Evolutionary conservation across 495 filamentous ascomycete species (phyloP).

Genomic region (Melanomma pulvis-pyrius): DNA sequence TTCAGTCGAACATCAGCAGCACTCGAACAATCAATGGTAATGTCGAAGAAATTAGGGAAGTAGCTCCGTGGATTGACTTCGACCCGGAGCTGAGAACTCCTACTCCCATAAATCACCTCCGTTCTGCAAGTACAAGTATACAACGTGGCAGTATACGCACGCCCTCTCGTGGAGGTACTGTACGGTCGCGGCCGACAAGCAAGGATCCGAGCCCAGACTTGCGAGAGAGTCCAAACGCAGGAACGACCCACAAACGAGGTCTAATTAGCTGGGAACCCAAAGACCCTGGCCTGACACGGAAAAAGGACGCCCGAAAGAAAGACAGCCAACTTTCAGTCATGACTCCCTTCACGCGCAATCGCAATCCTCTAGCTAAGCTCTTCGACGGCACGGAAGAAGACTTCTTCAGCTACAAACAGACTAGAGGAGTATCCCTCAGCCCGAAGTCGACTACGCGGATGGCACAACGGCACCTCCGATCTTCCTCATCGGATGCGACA

Average conservation of each 20-base stretch:
- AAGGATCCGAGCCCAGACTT: not conserved
- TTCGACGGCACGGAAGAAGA: slow-evolving; percentile 17
- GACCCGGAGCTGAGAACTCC: not conserved
- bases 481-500: not conserved
- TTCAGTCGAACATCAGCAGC: not conserved
- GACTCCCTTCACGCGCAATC: not conserved
- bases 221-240: not conserved
- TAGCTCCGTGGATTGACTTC: slow-evolving; percentile 26
- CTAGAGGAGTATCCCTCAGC: not conserved
- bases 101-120: not conserved
- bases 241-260: not conserved
- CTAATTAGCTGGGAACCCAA: not conserved
- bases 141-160: not conserved
- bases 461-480: not conserved
- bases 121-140: not conserved
- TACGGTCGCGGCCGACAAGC: not conserved
- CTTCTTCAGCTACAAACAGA: not conserved
- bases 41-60: slow-evolving; percentile 11
- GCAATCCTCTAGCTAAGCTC: slow-evolving; percentile 24
- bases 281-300: not conserved
- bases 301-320: not conserved
- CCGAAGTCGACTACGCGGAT: not conserved
- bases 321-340: not conserved
- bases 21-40: not conserved
- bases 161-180: not conserved